These are phyloP conservation scores for Ampelocalamus luodianensis DNA, from an alignment of 176 grass and related monocot genomes.

Conservation along the genomic window DNA sequence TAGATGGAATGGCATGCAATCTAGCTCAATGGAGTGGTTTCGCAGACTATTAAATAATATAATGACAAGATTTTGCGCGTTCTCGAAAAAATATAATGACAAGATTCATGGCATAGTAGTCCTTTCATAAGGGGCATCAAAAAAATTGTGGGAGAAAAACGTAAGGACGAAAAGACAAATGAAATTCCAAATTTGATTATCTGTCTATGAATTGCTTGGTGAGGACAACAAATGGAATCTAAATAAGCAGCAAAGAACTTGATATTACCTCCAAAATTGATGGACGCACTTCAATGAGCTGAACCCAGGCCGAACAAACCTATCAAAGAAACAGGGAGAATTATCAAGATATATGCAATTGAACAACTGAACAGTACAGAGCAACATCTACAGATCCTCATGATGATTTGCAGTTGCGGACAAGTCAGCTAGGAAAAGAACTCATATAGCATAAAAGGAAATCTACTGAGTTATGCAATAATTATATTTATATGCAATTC, in stretches of 20 bases:
- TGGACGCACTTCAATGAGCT: slow-evolving; percentile 90
- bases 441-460: background rate
- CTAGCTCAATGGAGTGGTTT: background rate
- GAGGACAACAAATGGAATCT: slow-evolving; percentile 28
- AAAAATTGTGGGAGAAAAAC: background rate
- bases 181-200: background rate
- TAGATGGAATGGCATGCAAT: background rate
- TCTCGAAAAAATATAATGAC: background rate
- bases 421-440: slow-evolving; percentile 24
- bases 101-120: background rate
- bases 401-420: slow-evolving; percentile 24
- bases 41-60: background rate
- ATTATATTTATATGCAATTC: slow-evolving; percentile 7
- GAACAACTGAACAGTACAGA: slow-evolving; percentile 11
- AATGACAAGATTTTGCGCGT: background rate
- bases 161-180: background rate
- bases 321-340: slow-evolving; percentile 40
- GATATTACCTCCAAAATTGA: slow-evolving; percentile 84
- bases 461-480: slow-evolving; percentile 8
- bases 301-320: slow-evolving; percentile 97
- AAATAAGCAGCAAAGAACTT: background rate
- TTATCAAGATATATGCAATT: slow-evolving; percentile 19
- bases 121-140: background rate
- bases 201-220: slow-evolving; percentile 5
- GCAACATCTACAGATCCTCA: background rate